Evolutionary conservation across 2,329 filamentous ascomycete genomes (phyloP).

Genomic region (Raffaelea deltoideospora): DNA sequence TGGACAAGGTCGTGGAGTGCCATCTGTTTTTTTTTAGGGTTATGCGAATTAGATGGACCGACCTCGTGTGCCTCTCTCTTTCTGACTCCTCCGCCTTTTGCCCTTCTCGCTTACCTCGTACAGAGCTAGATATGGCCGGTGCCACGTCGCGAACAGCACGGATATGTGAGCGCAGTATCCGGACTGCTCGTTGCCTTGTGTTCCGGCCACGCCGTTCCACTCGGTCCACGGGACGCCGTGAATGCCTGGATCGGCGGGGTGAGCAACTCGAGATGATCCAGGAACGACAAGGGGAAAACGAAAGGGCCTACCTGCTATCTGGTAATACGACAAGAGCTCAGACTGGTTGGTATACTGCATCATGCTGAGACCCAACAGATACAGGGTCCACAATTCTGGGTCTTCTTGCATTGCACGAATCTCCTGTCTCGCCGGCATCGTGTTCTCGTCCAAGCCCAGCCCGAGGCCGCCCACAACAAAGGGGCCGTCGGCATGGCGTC

Average conservation of each 20-base stretch:
- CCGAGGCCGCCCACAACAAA: constrained; percentile 30
- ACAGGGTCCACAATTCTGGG: constrained; percentile 58
- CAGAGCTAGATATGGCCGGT: constrained; percentile 60
- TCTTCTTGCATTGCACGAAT: constrained; percentile 51
- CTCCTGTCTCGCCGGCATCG: constrained; percentile 40
- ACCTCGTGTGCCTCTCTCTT: too few relatives aligned
- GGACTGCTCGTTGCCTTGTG: constrained; percentile 33
- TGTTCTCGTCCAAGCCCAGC: constrained; percentile 14
- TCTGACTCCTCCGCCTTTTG: too few relatives aligned
- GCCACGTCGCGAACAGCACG: constrained; percentile 67
- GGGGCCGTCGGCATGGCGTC: constrained; percentile 19
- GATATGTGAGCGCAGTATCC: constrained; percentile 67
- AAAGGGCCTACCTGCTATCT: constrained; percentile 49
- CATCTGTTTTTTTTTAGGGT: too few relatives aligned
- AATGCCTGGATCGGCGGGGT: constrained; percentile 39
- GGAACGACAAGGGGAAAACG: neutral
- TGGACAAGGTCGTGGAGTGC: constrained; percentile 19
- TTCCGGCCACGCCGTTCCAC: constrained; percentile 36
- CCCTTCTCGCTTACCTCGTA: constrained; percentile 31
- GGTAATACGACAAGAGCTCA: constrained; percentile 56
- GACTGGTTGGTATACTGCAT: constrained; percentile 54
- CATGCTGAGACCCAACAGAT: constrained; percentile 57
- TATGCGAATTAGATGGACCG: too few relatives aligned
- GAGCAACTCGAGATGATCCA: neutral
- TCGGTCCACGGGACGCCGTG: constrained; percentile 56